Evolutionary conservation across 768 basidiomycete species (phyloP), one percentile per base, ranked within the genome.

Genomic region (Mycena rebaudengoi): DNA sequence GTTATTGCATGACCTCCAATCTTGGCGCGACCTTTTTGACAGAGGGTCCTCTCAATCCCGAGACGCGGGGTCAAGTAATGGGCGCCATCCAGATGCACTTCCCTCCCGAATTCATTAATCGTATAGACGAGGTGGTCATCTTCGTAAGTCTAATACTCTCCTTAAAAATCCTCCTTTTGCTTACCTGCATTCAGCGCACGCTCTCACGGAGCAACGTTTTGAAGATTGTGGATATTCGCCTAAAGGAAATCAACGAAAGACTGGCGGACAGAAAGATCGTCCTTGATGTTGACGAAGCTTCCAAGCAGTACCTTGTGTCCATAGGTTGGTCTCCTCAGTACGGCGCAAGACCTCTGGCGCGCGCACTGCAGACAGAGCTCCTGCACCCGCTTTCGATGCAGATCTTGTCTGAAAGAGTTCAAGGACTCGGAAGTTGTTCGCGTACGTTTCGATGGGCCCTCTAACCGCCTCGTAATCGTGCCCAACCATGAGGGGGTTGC

Each of bases 1-100:
- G 92, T 97, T 72, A 94, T 97, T 74, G 92, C 76, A 92, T 97
- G 88, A 97, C 96, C 5, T 95, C 93, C 49, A 98, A 98, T 73
- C 83, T 97, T 20, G 96, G 94, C 43, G 91, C 92, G 6, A 81
- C 83, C 21, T 91, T 85, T 77, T 82, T 94, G 46, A 87, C 91
- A 4, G 87, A 90, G 62, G 93, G 93, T 5, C 81, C 86, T 0
- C 87, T 97, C 51, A 86, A 79, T 20, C 73, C 84, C 0, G 77
- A 83, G 50, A 91, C 91, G 5, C 84, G 81, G 62, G 73, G 83
- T 32, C 76, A 91, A 50, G 95, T 98, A 46, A 88, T 94, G 86
- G 82, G 84, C 60, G 85, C 94, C 7, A 93, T 97, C 59, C 89
- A 89, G 67, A 78, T 78, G 1, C 95, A 95, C 74, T 98, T 97